phyloP scores from a whole-genome alignment of 2,329 filamentous ascomycete species.

The Alternaria consortialis region DNA sequence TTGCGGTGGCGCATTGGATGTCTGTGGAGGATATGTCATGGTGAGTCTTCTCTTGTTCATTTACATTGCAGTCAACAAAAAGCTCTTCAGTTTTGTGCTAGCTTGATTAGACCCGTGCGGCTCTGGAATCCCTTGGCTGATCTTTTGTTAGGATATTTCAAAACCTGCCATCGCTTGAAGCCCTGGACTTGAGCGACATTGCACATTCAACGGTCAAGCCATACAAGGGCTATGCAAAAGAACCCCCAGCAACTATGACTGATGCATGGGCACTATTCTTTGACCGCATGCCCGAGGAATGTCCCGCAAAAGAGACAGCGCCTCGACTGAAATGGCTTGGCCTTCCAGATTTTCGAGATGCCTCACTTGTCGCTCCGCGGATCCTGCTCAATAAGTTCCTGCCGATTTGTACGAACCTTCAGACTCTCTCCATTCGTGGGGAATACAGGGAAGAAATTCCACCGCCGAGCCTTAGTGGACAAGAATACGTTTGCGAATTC shows the following conservation, averaged over 20 bases:
- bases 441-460: slow-evolving; percentile 13
- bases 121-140: not conserved
- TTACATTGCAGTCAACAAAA: not conserved
- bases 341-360: slow-evolving; percentile 21
- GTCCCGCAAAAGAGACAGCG: not conserved
- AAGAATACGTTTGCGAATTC: slow-evolving; percentile 4
- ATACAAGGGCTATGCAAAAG: not conserved
- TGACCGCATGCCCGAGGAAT: not conserved
- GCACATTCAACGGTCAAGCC: not conserved
- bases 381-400: slow-evolving; percentile 4
- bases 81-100: not conserved
- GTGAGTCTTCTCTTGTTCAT: slow-evolving; percentile 12
- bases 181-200: slow-evolving; percentile 33
- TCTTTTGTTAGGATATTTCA: slow-evolving; percentile 20
- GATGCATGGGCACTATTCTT: not conserved
- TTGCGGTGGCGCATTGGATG: slow-evolving; percentile 41
- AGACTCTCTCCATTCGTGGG: slow-evolving; percentile 34
- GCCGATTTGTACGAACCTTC: slow-evolving; percentile 17
- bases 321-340: slow-evolving; percentile 30
- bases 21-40: slow-evolving; percentile 27
- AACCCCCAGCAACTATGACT: not conserved
- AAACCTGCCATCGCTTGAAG: slow-evolving; percentile 23
- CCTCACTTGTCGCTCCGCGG: not conserved
- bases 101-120: not conserved
- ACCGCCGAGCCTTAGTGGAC: slow-evolving; percentile 9